Base-by-base conservation (phyloP, 345 rosid species). In the Eucalyptus sp. region DNA sequence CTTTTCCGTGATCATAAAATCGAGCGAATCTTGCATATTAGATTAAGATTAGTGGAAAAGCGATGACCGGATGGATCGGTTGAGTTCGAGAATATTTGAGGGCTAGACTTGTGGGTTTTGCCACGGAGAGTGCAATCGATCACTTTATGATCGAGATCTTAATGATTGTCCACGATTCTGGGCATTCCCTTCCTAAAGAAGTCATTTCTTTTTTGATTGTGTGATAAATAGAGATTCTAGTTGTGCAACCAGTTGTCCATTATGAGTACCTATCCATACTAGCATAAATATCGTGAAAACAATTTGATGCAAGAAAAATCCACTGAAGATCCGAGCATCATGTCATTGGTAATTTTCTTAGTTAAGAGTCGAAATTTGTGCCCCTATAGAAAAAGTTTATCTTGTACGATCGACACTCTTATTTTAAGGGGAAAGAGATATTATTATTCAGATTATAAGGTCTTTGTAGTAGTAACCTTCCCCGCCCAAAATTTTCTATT, bases 311-410 rank as follows among this genome's bases (percentile, higher is more conserved):
- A 20, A 76, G 83, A 20, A 41, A 76, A 20, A 41, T 20, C 8
- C 48, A 22, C 3, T 20, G 2, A 41, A 37, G 83, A 37, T 71
- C 0, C 1, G 0, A 37, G 3, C 24, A 76, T 20, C 2, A 8
- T 10, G 15, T 17, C 3, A 10, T 20, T 10, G 46, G 14, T 22
- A 17, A 68, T 31, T 68, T 68, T 68, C 4, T 17, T 41, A 41
- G 27, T 44, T 41, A 20, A 20, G 83, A 5, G 83, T 41, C 2
- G 8, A 76, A 10, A 24, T 76, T 37, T 10, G 48, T 12, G 8
- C 81, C 46, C 4, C 46, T 20, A 71, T 10, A 71, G 27, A 20
- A 76, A 37, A 20, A 37, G 14, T 20, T 71, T 18, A 24, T 76
- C 5, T 76, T 25, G 8, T 41, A 6, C 16, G 2, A 18, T 18